Evolutionary conservation across 208 protist species (phyloP).

Genomic region (Acanthamoeba culbertsoni): DNA sequence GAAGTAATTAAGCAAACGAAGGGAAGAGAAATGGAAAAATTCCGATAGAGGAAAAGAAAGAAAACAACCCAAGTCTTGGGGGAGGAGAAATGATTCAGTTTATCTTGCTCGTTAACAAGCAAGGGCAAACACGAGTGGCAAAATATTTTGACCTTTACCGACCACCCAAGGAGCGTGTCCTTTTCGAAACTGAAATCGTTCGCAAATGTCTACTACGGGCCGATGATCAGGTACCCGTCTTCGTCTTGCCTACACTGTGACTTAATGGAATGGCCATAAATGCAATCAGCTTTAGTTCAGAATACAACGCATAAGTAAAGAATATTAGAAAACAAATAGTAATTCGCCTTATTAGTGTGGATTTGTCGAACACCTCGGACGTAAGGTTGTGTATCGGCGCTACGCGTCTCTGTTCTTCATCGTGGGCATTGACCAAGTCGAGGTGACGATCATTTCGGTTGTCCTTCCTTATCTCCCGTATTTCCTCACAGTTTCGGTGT

Average conservation of each 20-base stretch:
- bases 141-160: slow-evolving; percentile 89
- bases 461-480: too few relatives aligned
- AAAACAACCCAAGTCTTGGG: not conserved
- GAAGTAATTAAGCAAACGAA: not conserved
- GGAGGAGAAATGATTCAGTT: slow-evolving; percentile 89
- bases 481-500: not conserved
- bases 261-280: not conserved
- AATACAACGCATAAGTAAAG: not conserved
- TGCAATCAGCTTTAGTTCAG: not conserved
- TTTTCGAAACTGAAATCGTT: slow-evolving; percentile 92
- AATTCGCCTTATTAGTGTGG: slow-evolving; percentile 84
- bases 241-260: too few relatives aligned
- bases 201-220: slow-evolving; percentile 91
- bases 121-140: slow-evolving; percentile 94
- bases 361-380: slow-evolving; percentile 91
- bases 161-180: slow-evolving; percentile 83
- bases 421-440: slow-evolving; percentile 88
- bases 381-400: slow-evolving; percentile 92
- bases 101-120: slow-evolving; percentile 95
- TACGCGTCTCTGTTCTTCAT: slow-evolving; percentile 97
- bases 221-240: slow-evolving; percentile 73
- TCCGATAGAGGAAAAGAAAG: not conserved
- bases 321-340: not conserved
- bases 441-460: too few relatives aligned
- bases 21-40: not conserved